These are phyloP conservation scores for Castanea crenata DNA, from an alignment of 306 rosid species.

Conservation along the genomic window DNA sequence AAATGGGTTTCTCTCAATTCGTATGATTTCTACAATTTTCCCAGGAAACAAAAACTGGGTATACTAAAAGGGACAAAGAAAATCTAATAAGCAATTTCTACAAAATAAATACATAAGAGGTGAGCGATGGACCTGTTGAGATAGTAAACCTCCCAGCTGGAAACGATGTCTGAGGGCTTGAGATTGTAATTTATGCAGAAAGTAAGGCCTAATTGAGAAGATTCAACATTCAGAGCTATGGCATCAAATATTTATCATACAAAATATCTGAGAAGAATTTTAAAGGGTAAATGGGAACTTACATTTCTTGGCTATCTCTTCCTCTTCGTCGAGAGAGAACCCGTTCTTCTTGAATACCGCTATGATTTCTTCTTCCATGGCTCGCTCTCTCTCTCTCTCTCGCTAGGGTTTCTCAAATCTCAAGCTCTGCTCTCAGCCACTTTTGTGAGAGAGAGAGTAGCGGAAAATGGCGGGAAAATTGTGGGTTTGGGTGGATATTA, in stretches of 20 bases:
- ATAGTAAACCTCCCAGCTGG: constrained; percentile 88
- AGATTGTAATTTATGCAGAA: constrained; percentile 74
- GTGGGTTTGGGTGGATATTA: neutral
- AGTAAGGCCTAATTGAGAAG: constrained; percentile 48
- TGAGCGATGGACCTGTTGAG: constrained; percentile 66
- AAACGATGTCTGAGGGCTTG: constrained; percentile 73
- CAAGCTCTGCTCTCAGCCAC: constrained; percentile 9
- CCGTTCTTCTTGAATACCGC: constrained; percentile 52
- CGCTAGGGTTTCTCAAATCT: constrained; percentile 54
- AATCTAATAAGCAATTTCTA: neutral
- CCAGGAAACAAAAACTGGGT: neutral
- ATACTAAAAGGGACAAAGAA: neutral
- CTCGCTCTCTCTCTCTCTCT: constrained; percentile 14
- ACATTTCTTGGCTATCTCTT: constrained; percentile 76
- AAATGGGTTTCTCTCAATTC: neutral
- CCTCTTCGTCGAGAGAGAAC: constrained; percentile 65
- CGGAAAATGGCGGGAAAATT: constrained; percentile 62
- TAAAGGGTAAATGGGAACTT: constrained; percentile 10
- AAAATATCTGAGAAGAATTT: neutral
- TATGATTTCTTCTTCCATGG: constrained; percentile 80
- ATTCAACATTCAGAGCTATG: neutral
- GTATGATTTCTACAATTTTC: neutral
- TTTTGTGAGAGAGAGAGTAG: constrained; percentile 5
- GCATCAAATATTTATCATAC: neutral
- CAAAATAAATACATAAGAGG: neutral